phyloP scores from a whole-genome alignment of 2,329 filamentous ascomycete species.

The Colletotrichum aenigma region DNA sequence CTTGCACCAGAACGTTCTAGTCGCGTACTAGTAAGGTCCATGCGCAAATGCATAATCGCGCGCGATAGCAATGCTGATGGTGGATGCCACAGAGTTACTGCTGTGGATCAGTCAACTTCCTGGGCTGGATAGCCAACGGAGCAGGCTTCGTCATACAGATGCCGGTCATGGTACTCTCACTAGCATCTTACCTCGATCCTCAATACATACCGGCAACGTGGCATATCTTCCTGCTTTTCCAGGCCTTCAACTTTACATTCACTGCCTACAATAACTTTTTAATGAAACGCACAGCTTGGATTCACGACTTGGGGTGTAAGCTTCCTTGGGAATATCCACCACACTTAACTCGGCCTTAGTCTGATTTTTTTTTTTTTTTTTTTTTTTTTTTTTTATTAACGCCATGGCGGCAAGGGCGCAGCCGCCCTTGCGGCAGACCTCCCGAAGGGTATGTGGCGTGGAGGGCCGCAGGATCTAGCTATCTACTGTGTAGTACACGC shows the following conservation, averaged over 20 bases:
- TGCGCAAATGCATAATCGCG: rapidly evolving
- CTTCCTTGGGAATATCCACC: background rate
- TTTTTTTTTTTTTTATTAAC: no score
- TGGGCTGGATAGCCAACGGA: conserved; percentile 11
- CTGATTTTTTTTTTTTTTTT: no score
- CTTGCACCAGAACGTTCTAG: conserved; percentile 24
- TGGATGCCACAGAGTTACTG: background rate
- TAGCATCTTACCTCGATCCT: background rate
- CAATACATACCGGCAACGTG: background rate
- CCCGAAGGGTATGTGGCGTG: no score
- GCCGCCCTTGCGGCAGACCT: no score
- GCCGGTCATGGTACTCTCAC: conserved; percentile 1
- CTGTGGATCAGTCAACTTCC: conserved; percentile 3
- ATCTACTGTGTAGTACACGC: no score
- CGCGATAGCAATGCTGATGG: background rate
- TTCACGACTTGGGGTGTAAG: conserved; percentile 5
- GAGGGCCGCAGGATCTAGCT: no score
- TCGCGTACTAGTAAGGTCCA: background rate
- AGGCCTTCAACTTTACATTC: background rate
- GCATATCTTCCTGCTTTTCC: conserved; percentile 2
- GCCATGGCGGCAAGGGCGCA: no score
- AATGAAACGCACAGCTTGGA: conserved; percentile 4
- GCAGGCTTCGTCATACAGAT: conserved; percentile 16
- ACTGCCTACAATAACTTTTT: conserved; percentile 2
- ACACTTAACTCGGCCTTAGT: background rate